These are phyloP conservation scores for Oryza meyeriana DNA, from an alignment of 176 grass and related monocot genomes.

Conservation along the genomic window DNA sequence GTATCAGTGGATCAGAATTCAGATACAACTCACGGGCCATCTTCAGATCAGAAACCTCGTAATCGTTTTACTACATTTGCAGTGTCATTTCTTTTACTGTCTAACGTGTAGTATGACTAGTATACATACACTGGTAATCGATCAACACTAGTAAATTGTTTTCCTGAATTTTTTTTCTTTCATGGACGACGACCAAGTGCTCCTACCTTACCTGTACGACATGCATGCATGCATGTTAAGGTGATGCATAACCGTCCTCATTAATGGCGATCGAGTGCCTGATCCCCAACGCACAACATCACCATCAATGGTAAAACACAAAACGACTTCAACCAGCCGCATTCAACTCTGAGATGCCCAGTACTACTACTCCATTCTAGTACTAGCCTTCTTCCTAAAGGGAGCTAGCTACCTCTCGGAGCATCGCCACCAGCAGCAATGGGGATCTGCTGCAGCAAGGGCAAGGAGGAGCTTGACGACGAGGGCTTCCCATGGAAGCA, in stretches of 20 bases:
- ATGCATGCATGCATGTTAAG: neutral
- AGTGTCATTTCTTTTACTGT: too few relatives aligned
- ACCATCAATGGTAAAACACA: neutral
- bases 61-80: too few relatives aligned
- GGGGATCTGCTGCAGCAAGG: constrained; percentile 82
- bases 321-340: neutral
- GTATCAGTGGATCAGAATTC: too few relatives aligned
- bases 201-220: neutral
- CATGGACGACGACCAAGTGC: too few relatives aligned
- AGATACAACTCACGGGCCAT: too few relatives aligned
- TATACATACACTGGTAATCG: too few relatives aligned
- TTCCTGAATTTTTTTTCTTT: too few relatives aligned
- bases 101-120: too few relatives aligned
- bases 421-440: constrained; percentile 40
- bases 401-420: neutral
- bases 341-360: constrained; percentile 26
- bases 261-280: neutral
- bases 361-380: neutral
- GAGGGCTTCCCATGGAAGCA: constrained; percentile 45
- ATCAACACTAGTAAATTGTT: too few relatives aligned
- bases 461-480: constrained; percentile 20
- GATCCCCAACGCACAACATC: neutral
- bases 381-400: neutral
- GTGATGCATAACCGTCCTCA: neutral
- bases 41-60: too few relatives aligned